A percentile compares a stretch with the other conserved stretches of the same genome.
These are phyloP conservation scores for Prunus mume DNA, from an alignment of 306 rosid species.

Conservation along the genomic window DNA sequence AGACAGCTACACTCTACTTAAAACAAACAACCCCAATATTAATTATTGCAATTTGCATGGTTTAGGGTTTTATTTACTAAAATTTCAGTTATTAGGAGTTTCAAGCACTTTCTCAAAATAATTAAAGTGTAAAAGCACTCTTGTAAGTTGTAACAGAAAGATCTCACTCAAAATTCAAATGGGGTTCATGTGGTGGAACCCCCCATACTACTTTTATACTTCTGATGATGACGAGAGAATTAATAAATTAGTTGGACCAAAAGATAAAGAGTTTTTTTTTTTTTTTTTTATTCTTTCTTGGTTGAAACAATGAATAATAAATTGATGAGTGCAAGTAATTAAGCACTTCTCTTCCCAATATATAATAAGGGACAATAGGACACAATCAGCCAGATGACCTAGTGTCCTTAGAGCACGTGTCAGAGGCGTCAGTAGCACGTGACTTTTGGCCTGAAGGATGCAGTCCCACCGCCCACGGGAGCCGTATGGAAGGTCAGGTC, in stretches of 20 bases:
- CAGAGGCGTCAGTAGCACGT: conserved; percentile 4
- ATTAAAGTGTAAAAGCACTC: neutral
- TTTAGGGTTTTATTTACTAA: neutral
- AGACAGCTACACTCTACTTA: neutral
- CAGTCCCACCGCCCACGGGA: neutral
- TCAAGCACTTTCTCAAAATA: too few relatives aligned
- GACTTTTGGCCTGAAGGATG: neutral
- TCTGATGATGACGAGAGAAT: neutral
- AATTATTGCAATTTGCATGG: neutral
- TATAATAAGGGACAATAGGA: neutral
- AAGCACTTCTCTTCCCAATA: neutral
- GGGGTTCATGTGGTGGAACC: neutral
- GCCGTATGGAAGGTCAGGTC: conserved; percentile 7
- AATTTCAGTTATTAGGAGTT: too few relatives aligned
- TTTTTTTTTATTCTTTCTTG: neutral
- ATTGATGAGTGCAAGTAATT: neutral
- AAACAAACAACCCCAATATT: too few relatives aligned
- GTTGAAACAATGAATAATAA: neutral
- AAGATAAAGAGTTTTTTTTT: neutral
- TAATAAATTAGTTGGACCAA: neutral
- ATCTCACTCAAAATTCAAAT: neutral
- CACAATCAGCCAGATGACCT: neutral
- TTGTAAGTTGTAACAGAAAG: neutral
- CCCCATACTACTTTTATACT: neutral
- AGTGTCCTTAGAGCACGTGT: conserved; percentile 1